These are phyloP conservation scores for Diaporthe batatas DNA, from an alignment of 2,329 filamentous ascomycete species.

Conservation along the genomic window DNA sequence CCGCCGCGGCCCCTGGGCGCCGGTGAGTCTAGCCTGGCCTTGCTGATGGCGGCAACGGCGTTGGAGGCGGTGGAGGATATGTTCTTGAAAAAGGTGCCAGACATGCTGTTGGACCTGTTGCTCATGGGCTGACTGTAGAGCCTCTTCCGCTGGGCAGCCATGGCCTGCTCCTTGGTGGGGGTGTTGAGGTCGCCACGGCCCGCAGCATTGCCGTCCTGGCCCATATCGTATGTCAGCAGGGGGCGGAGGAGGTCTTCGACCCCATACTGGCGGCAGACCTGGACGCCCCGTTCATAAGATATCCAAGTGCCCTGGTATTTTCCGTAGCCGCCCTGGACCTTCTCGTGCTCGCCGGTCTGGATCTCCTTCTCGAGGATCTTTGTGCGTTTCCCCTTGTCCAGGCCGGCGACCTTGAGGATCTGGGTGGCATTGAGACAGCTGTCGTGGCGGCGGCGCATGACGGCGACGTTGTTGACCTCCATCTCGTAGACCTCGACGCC, in stretches of 20 bases:
- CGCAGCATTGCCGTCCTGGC: slow-evolving; percentile 78
- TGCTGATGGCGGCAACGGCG: slow-evolving; percentile 95
- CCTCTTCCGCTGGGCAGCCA: slow-evolving; percentile 94
- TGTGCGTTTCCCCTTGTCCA: slow-evolving; percentile 97
- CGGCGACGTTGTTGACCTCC: slow-evolving; percentile 92
- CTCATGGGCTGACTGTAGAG: slow-evolving; percentile 86
- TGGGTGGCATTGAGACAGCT: slow-evolving; percentile 99
- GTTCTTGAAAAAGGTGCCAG: slow-evolving; percentile 96
- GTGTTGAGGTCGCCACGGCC: slow-evolving; percentile 87
- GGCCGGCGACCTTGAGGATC: slow-evolving; percentile 96
- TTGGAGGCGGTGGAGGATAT: slow-evolving; percentile 94
- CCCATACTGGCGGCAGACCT: slow-evolving; percentile 86
- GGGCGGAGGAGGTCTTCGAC: slow-evolving; percentile 83
- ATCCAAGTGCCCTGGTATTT: slow-evolving; percentile 99
- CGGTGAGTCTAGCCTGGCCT: slow-evolving; percentile 92
- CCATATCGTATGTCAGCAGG: slow-evolving; percentile 84
- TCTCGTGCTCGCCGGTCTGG: slow-evolving; percentile 94
- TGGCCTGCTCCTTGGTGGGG: slow-evolving; percentile 97
- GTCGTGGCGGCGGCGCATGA: slow-evolving; percentile 95
- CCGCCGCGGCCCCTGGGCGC: slow-evolving; percentile 73
- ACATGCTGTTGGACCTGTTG: slow-evolving; percentile 73
- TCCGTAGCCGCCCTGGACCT: slow-evolving; percentile 97
- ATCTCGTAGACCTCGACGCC: slow-evolving; percentile 98
- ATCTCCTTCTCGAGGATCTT: slow-evolving; percentile 99
- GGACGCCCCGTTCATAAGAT: slow-evolving; percentile 89